These are phyloP conservation scores for Sphagnum magellanicum DNA, from an alignment of 228 moss, liverwort and hornwort genomes.

Conservation along the genomic window DNA sequence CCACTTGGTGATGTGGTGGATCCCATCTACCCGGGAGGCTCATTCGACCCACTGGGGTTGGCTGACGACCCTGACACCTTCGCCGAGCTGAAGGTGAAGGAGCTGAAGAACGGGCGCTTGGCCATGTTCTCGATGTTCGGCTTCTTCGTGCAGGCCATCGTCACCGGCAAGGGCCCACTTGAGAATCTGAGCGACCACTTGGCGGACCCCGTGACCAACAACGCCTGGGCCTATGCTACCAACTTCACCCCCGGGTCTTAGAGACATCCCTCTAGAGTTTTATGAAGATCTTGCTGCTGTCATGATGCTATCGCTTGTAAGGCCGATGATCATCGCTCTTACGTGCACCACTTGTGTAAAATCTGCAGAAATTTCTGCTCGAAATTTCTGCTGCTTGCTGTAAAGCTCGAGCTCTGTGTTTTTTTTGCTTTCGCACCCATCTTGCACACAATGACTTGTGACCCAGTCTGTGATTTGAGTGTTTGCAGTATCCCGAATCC, in stretches of 20 bases:
- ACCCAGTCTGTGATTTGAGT: too few species aligned
- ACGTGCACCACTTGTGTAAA: too few species aligned
- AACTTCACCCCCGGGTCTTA: slow-evolving; percentile 5
- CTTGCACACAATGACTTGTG: too few species aligned
- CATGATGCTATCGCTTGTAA: too few species aligned
- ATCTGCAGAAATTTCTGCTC: too few species aligned
- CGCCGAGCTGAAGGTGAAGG: slow-evolving; percentile 12
- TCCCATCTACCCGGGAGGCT: slow-evolving; percentile 8
- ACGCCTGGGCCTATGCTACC: slow-evolving; percentile 10
- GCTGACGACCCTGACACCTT: slow-evolving; percentile 9
- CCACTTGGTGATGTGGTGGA: slow-evolving; percentile 3
- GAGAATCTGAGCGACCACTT: slow-evolving; percentile 8
- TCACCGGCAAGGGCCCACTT: slow-evolving; percentile 1
- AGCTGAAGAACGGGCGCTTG: slow-evolving; percentile 7
- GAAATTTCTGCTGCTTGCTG: too few species aligned
- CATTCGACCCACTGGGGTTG: slow-evolving; percentile 7
- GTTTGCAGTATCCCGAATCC: too few species aligned
- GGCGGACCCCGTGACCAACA: slow-evolving; percentile 5
- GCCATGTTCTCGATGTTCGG: slow-evolving; percentile 10
- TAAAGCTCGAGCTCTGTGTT: too few species aligned
- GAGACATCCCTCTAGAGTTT: neutral
- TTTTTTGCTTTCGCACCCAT: too few species aligned
- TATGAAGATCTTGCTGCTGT: too few species aligned
- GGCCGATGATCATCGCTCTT: too few species aligned
- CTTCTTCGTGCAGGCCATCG: slow-evolving; percentile 8